Conservation (phyloP, 129 eudicot genomes). For the Tagetes patula region DNA sequence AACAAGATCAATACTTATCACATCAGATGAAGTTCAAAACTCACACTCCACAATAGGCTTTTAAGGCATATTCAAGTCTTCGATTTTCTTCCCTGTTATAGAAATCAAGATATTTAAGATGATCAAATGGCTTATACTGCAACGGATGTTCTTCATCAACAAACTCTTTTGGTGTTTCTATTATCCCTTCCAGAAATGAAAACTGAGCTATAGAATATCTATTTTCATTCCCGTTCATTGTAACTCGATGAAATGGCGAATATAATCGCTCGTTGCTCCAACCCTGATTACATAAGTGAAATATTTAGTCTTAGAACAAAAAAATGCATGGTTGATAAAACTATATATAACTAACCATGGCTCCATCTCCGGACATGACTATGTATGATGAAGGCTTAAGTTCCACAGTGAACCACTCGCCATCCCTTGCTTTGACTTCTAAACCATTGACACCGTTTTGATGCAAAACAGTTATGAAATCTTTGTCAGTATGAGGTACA, state of each 20-base stretch:
- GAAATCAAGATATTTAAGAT: slow-evolving; percentile 59
- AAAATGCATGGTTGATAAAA: background rate
- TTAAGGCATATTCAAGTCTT: slow-evolving; percentile 51
- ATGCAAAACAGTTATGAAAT: slow-evolving; percentile 66
- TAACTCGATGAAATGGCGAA: slow-evolving; percentile 72
- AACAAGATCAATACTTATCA: background rate
- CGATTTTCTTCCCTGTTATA: slow-evolving; percentile 55
- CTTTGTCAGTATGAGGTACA: slow-evolving; percentile 73
- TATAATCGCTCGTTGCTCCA: slow-evolving; percentile 76
- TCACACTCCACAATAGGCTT: slow-evolving; percentile 58
- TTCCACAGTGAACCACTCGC: slow-evolving; percentile 66
- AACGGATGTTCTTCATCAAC: slow-evolving; percentile 70
- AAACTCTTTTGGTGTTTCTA: slow-evolving; percentile 67
- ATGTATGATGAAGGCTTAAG: slow-evolving; percentile 60
- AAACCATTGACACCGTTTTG: slow-evolving; percentile 65
- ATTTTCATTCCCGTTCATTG: slow-evolving; percentile 56
- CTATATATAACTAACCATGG: slow-evolving; percentile 41
- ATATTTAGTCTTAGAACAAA: background rate
- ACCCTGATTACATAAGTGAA: slow-evolving; percentile 39
- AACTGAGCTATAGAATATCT: slow-evolving; percentile 69
- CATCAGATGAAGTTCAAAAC: slow-evolving; percentile 11
- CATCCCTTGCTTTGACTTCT: slow-evolving; percentile 68
- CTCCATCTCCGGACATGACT: slow-evolving; percentile 76
- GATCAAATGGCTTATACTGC: slow-evolving; percentile 65
- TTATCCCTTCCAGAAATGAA: slow-evolving; percentile 57